phyloP scores from a whole-genome alignment of 148 eudicot genomes.

The Cornus suecica region DNA sequence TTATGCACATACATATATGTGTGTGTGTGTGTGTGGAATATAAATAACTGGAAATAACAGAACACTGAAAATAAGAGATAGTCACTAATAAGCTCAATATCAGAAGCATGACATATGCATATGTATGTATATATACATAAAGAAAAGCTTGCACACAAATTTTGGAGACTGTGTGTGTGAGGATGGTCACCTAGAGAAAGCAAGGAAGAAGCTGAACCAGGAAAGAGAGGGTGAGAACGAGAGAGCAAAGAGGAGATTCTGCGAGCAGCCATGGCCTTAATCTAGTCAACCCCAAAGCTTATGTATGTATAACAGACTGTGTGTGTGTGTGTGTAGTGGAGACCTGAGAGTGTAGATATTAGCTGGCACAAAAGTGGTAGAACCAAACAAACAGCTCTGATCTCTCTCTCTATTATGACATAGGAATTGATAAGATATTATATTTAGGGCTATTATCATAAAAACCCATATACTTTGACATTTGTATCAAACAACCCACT shows the following conservation, averaged over 20 bases:
- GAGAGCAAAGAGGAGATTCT: constrained; percentile 59
- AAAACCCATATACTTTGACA: no score
- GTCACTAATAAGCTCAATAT: not conserved
- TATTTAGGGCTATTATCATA: no score
- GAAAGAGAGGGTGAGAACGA: constrained; percentile 44
- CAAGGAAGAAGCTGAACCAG: constrained; percentile 17
- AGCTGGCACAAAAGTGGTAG: no score
- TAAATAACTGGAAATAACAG: not conserved
- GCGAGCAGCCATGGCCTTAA: constrained; percentile 49
- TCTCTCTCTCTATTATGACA: not conserved
- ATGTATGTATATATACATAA: not conserved
- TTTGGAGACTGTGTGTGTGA: not conserved
- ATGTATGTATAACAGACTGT: not conserved
- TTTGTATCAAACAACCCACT: no score
- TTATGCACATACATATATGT: no score
- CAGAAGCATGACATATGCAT: not conserved
- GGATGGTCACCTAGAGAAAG: constrained; percentile 33
- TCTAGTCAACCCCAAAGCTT: constrained; percentile 1
- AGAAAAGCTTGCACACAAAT: not conserved
- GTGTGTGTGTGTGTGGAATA: not conserved
- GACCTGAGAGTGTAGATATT: no score
- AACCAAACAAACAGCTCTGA: not conserved
- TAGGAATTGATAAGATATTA: no score
- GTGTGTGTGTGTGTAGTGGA: not conserved
- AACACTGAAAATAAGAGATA: not conserved